Conservation (phyloP, 2,329 filamentous ascomycete species). For the Penicillium frequentans region DNA sequence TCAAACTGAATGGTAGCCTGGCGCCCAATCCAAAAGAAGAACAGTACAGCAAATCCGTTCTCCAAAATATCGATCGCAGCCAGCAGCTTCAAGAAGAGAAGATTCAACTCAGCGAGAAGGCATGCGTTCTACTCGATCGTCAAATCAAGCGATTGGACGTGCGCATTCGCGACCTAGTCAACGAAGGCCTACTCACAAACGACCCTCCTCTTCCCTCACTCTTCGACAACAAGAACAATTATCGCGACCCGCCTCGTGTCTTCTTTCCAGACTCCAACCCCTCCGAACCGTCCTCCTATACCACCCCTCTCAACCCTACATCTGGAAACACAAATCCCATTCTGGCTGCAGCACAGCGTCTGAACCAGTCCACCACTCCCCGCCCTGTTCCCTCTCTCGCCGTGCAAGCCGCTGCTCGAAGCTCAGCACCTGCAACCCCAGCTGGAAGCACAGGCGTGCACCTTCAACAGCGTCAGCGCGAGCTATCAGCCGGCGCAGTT, state of each 20-base stretch:
- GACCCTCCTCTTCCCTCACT: conserved; percentile 62
- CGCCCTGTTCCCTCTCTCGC: conserved; percentile 38
- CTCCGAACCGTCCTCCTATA: conserved; percentile 44
- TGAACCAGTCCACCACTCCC: conserved; percentile 39
- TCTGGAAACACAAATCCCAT: conserved; percentile 57
- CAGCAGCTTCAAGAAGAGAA: conserved; percentile 64
- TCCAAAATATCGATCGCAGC: conserved; percentile 58
- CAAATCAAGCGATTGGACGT: conserved; percentile 64
- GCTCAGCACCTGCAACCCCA: conserved; percentile 48
- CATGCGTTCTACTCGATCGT: conserved; percentile 59
- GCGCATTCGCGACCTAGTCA: conserved; percentile 60
- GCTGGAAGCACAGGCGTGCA: conserved; percentile 36
- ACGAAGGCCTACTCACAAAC: conserved; percentile 58
- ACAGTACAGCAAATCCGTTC: conserved; percentile 57
- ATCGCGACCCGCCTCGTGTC: conserved; percentile 48
- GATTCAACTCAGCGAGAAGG: conserved; percentile 60
- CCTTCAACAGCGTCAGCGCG: conserved; percentile 52
- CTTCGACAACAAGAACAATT: conserved; percentile 49
- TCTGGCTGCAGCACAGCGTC: conserved; percentile 52
- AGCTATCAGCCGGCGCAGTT: conserved; percentile 54
- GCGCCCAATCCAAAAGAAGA: conserved; percentile 65
- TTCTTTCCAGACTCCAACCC: conserved; percentile 49
- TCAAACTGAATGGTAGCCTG: conserved; percentile 62
- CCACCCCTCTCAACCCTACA: conserved; percentile 53
- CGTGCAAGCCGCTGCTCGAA: conserved; percentile 39